Evolutionary conservation across 1,284 basidiomycete species (phyloP).

Genomic region (Butyriboletus appendiculatus): DNA sequence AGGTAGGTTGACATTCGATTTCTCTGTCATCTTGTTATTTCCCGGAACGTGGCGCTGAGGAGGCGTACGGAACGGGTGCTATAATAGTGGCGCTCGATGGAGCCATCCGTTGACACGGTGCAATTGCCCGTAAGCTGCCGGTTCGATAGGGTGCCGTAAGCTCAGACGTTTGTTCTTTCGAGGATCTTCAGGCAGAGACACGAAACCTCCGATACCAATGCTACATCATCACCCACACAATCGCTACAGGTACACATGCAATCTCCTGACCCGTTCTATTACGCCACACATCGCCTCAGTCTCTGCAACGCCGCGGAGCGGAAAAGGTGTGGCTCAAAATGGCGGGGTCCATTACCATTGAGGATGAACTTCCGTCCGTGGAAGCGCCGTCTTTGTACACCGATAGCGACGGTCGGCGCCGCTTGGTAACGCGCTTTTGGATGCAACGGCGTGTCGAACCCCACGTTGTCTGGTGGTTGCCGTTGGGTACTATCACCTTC

Average conservation of each 20-base stretch:
- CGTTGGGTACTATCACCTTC: background rate
- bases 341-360: conserved; percentile 18
- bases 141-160: background rate
- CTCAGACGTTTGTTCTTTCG: background rate
- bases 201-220: background rate
- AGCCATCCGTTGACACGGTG: background rate
- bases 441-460: background rate
- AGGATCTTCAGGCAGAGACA: background rate
- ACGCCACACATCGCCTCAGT: background rate
- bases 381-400: conserved; percentile 17
- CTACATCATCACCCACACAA: background rate
- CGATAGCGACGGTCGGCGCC: background rate
- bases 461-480: conserved; percentile 10
- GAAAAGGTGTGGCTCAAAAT: conserved; percentile 20
- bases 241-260: background rate
- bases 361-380: conserved; percentile 1
- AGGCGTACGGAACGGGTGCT: background rate
- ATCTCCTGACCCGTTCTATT: background rate
- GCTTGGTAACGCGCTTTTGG: conserved; percentile 16
- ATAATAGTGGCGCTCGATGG: background rate
- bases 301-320: background rate
- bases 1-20: conserved; percentile 4
- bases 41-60: background rate
- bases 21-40: background rate
- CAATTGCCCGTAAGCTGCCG: background rate